Conservation (phyloP, 768 basidiomycete genomes). For the Harrya chromipes region DNA sequence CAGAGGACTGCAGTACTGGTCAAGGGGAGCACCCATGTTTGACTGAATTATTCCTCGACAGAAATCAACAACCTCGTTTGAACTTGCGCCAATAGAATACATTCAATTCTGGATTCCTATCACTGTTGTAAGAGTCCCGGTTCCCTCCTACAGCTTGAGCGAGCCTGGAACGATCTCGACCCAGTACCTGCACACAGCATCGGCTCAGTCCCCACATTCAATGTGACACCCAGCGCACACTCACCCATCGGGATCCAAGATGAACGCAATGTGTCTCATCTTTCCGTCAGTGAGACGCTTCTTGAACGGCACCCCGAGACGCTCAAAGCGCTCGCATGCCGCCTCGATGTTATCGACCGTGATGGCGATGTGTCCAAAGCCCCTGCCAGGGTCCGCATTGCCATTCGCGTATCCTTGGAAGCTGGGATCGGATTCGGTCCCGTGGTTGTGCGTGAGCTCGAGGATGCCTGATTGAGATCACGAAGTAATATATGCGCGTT, state of each 20-base stretch:
- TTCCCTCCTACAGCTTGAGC: slow-evolving; percentile 24
- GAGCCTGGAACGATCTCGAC: slow-evolving; percentile 49
- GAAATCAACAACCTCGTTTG: slow-evolving; percentile 6
- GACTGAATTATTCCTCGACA: background rate
- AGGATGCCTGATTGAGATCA: slow-evolving; percentile 53
- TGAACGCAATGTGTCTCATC: slow-evolving; percentile 84
- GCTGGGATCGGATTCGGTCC: slow-evolving; percentile 73
- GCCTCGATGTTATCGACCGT: slow-evolving; percentile 77
- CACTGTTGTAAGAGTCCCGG: background rate
- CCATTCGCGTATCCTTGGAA: slow-evolving; percentile 86
- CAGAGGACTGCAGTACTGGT: background rate
- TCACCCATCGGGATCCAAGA: slow-evolving; percentile 82
- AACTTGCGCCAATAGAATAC: background rate
- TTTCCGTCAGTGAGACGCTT: slow-evolving; percentile 83
- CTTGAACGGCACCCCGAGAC: slow-evolving; percentile 79
- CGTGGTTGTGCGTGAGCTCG: slow-evolving; percentile 88
- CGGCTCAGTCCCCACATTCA: background rate
- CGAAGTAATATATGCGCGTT: background rate
- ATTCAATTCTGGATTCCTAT: background rate
- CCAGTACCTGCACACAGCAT: slow-evolving; percentile 49
- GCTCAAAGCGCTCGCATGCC: slow-evolving; percentile 82
- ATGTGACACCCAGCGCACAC: background rate
- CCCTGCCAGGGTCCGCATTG: slow-evolving; percentile 76
- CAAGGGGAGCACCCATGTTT: too few species aligned
- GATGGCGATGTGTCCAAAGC: slow-evolving; percentile 88